These are phyloP conservation scores for Aspergillus melleus DNA, from an alignment of 2,329 filamentous ascomycete species.

Conservation along the genomic window DNA sequence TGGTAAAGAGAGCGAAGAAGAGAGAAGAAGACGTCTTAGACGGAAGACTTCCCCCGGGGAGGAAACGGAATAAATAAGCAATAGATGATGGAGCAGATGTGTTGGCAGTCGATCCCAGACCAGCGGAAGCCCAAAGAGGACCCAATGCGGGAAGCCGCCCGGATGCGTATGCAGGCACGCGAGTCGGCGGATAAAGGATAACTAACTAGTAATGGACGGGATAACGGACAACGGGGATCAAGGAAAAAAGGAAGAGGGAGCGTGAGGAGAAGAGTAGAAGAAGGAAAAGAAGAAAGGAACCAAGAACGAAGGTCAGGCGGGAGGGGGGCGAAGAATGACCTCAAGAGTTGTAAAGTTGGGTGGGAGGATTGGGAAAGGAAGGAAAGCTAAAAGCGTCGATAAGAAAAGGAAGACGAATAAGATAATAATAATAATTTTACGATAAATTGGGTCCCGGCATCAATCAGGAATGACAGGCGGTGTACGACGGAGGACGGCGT, in stretches of 20 bases:
- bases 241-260: background rate
- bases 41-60: constrained; percentile 5
- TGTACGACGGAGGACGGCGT: no score
- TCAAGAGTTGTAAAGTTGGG: background rate
- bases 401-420: background rate
- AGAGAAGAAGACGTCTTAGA: constrained; percentile 5
- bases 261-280: background rate
- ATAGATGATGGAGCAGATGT: constrained; percentile 16
- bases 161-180: constrained; percentile 24
- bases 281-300: background rate
- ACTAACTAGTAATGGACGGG: background rate
- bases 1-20: constrained; percentile 10
- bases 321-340: constrained; percentile 4
- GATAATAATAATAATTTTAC: no score
- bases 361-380: background rate
- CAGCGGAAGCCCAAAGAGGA: constrained; percentile 9
- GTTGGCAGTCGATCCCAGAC: constrained; percentile 20
- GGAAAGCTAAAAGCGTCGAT: background rate
- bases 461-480: no score
- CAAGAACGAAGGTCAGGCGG: background rate
- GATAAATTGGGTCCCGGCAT: no score
- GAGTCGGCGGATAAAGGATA: constrained; percentile 15
- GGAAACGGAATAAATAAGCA: constrained; percentile 6
- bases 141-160: constrained; percentile 19
- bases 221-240: background rate